Evolutionary conservation across 192 early-diverging fungal species (phyloP).

Genomic region (Podila minutissima): DNA sequence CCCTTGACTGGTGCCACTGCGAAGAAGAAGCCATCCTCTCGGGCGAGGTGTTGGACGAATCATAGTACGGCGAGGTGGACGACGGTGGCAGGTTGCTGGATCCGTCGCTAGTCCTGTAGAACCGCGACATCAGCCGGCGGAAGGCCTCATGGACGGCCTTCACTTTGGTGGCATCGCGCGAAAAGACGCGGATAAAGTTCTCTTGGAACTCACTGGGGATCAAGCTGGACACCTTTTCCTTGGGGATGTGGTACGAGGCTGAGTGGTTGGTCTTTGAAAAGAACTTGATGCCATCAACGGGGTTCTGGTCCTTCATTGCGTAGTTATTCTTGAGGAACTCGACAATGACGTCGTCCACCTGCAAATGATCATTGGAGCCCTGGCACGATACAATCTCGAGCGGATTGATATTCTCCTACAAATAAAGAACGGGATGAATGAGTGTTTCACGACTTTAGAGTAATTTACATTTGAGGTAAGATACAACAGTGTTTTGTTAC

Average conservation of each 20-base stretch:
- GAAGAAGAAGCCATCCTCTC: constrained; percentile 2
- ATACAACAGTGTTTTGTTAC: constrained; percentile 29
- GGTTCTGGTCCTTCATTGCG: constrained; percentile 88
- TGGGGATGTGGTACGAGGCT: constrained; percentile 71
- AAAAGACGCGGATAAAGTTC: constrained; percentile 72
- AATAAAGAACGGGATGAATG: too few species aligned
- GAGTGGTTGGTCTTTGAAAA: constrained; percentile 69
- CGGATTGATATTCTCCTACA: constrained; percentile 56
- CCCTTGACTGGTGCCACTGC: constrained; percentile 10
- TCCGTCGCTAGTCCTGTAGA: constrained; percentile 34
- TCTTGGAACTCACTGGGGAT: constrained; percentile 79
- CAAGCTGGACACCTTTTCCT: constrained; percentile 75
- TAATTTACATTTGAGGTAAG: neutral
- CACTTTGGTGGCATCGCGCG: constrained; percentile 64
- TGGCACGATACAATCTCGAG: constrained; percentile 72
- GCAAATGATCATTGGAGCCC: constrained; percentile 65
- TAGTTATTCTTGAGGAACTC: constrained; percentile 79
- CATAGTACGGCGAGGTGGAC: constrained; percentile 41
- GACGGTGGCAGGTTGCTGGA: constrained; percentile 38
- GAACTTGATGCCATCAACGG: constrained; percentile 86
- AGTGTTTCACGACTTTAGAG: too few species aligned
- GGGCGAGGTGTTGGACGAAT: constrained; percentile 40
- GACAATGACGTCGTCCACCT: constrained; percentile 78
- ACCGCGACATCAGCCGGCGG: constrained; percentile 42
- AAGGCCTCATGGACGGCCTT: constrained; percentile 55